Evolutionary conservation across 2,329 filamentous ascomycete species (phyloP).

Genomic region (Scytalidium sp.): DNA sequence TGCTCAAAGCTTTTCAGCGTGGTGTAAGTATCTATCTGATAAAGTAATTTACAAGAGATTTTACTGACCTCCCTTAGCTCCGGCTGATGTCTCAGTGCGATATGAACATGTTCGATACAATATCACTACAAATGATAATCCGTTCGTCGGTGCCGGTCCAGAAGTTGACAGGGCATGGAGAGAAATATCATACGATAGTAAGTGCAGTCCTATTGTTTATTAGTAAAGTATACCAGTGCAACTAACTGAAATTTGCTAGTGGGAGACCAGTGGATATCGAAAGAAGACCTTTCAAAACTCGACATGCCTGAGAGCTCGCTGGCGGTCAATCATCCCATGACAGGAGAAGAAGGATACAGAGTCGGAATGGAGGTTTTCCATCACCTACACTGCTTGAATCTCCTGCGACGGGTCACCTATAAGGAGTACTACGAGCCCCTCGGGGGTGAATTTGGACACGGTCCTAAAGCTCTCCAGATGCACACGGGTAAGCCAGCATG

Average conservation of each 20-base stretch:
- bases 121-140: slow-evolving; percentile 36
- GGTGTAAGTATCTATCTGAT: slow-evolving; percentile 33
- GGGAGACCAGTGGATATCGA: slow-evolving; percentile 58
- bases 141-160: slow-evolving; percentile 52
- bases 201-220: slow-evolving; percentile 4
- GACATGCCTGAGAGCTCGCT: slow-evolving; percentile 49
- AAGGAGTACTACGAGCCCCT: slow-evolving; percentile 46
- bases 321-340: slow-evolving; percentile 52
- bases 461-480: slow-evolving; percentile 37
- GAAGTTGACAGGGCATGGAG: slow-evolving; percentile 58
- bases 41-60: not conserved
- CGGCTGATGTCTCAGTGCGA: slow-evolving; percentile 42
- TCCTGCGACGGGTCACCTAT: slow-evolving; percentile 42
- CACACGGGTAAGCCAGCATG: slow-evolving; percentile 27
- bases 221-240: not conserved
- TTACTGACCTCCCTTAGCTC: slow-evolving; percentile 34
- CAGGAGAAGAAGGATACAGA: slow-evolving; percentile 56
- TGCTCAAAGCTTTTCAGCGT: slow-evolving; percentile 40
- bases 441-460: slow-evolving; percentile 46
- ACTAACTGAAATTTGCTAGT: slow-evolving; percentile 33
- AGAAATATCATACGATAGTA: slow-evolving; percentile 45
- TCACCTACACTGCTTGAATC: slow-evolving; percentile 35
- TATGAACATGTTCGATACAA: slow-evolving; percentile 50
- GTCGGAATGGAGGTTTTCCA: slow-evolving; percentile 45
- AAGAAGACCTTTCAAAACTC: slow-evolving; percentile 49